Evolutionary conservation across 169 alveolate genomes (phyloP).

Genomic region (Cyclospora cayetanensis): DNA sequence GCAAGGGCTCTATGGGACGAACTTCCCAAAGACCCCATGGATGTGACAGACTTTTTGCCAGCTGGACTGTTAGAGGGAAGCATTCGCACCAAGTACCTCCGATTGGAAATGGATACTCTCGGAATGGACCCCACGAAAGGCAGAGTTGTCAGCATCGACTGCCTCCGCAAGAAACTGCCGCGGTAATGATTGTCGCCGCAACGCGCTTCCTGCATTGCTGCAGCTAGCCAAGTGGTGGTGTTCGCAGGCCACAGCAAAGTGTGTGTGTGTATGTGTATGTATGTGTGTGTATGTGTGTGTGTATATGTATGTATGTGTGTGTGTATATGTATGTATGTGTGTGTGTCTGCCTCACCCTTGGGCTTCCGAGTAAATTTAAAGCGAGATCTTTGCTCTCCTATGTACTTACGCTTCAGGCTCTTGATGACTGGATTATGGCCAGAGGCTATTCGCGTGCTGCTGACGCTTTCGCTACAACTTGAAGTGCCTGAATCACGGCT

Average conservation of each 20-base stretch:
- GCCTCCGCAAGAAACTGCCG: constrained; percentile 73
- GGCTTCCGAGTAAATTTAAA: too few species aligned
- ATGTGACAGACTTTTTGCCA: constrained; percentile 67
- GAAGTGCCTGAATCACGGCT: constrained; percentile 71
- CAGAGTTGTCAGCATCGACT: constrained; percentile 69
- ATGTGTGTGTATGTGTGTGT: neutral
- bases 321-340: neutral
- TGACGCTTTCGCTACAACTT: constrained; percentile 73
- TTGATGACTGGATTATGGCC: constrained; percentile 80
- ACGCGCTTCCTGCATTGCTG: too few species aligned
- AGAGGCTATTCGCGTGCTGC: constrained; percentile 75
- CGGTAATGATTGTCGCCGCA: constrained; percentile 14
- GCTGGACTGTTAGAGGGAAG: neutral
- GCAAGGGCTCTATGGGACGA: constrained; percentile 70
- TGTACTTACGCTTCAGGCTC: constrained; percentile 7
- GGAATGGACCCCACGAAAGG: constrained; percentile 81
- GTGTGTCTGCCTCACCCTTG: too few species aligned
- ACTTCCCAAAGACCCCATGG: constrained; percentile 71
- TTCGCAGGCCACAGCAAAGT: too few species aligned
- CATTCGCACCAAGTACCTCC: constrained; percentile 65
- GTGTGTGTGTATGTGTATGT: neutral
- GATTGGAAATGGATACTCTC: constrained; percentile 75
- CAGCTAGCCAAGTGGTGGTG: too few species aligned
- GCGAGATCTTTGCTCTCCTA: neutral
- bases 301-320: neutral